phyloP scores from a whole-genome alignment of 352 stramenopile species.

The Phytophthora europaea region DNA sequence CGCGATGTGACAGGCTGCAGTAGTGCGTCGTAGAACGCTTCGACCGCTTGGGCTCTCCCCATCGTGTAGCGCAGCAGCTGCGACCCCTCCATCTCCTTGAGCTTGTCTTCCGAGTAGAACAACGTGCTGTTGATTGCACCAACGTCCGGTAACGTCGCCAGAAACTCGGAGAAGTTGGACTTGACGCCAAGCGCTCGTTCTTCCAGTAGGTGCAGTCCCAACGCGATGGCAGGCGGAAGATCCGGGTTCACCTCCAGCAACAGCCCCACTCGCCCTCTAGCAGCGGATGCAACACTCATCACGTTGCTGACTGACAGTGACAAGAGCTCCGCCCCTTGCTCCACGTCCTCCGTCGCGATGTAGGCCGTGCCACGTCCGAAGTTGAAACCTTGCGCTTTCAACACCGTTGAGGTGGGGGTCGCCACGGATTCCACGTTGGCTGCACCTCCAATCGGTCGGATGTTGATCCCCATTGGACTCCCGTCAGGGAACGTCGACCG shows the following conservation, averaged over 20 bases:
- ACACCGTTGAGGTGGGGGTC: conserved; percentile 23
- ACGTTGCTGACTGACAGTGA: conserved; percentile 42
- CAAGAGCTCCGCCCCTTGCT: conserved; percentile 35
- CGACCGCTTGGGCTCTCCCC: conserved; percentile 39
- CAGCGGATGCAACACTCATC: conserved; percentile 52
- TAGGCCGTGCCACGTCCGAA: conserved; percentile 57
- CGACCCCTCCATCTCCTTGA: conserved; percentile 48
- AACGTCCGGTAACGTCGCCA: conserved; percentile 35
- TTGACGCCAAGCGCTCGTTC: conserved; percentile 42
- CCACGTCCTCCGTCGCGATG: conserved; percentile 23
- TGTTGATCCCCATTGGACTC: conserved; percentile 21
- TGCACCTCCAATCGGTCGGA: conserved; percentile 12
- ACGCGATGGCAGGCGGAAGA: conserved; percentile 47
- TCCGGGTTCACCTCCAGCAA: conserved; percentile 58
- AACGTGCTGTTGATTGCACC: conserved; percentile 49
- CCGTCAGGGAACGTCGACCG: conserved; percentile 21
- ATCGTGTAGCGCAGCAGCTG: conserved; percentile 48
- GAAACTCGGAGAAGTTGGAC: conserved; percentile 55
- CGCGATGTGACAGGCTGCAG: conserved; percentile 45
- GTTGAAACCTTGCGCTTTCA: conserved; percentile 48
- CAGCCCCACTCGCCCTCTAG: conserved; percentile 40
- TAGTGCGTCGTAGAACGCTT: conserved; percentile 54
- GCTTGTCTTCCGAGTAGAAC: conserved; percentile 49
- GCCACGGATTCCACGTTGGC: conserved; percentile 8
- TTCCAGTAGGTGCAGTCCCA: conserved; percentile 60